Evolutionary conservation across 2,329 filamentous ascomycete species (phyloP).

Genomic region (Ceratocystis ficicola): DNA sequence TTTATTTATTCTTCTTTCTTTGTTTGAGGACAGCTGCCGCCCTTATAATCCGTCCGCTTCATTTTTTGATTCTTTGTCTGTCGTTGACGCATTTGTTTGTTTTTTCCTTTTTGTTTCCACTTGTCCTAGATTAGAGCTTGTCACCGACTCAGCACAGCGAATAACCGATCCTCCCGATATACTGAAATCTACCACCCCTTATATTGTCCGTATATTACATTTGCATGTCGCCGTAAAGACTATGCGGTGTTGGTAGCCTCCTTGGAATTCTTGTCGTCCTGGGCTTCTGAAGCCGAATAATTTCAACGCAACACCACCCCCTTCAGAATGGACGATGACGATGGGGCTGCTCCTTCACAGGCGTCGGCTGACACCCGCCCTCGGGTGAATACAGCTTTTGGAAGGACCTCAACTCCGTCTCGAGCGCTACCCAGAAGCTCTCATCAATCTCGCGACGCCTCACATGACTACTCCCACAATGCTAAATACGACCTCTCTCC

Average conservation of each 20-base stretch:
- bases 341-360: constrained; percentile 6
- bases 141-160: neutral
- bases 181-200: neutral
- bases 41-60: neutral
- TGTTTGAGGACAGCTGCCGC: neutral
- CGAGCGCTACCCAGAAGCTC: constrained; percentile 2
- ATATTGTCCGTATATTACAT: neutral
- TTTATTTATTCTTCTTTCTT: neutral
- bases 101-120: neutral
- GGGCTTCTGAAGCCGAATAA: constrained; percentile 4
- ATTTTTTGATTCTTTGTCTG: neutral
- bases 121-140: neutral
- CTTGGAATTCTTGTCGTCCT: neutral
- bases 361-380: neutral
- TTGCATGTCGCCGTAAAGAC: neutral
- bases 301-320: neutral
- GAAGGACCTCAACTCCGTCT: neutral
- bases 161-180: neutral
- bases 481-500: constrained; percentile 12
- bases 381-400: neutral
- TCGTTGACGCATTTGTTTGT: neutral
- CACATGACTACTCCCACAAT: neutral
- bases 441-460: neutral
- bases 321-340: constrained; percentile 8
- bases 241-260: constrained; percentile 8